Base-by-base conservation (phyloP, 108 stramenopile species). In the Schizochytrium sp. region DNA sequence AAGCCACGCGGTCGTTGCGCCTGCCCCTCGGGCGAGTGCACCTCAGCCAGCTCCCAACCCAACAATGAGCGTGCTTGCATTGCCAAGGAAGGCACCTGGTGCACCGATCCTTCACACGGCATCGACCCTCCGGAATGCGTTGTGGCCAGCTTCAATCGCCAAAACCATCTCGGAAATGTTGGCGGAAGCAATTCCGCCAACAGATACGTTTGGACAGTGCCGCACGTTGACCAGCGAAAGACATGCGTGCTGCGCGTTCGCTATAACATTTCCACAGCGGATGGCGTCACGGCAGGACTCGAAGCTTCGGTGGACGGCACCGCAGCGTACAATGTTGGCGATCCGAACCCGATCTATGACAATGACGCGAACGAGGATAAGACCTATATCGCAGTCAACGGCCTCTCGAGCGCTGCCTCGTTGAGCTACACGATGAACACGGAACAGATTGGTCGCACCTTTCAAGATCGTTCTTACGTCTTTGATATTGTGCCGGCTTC, bases 101-200 rank as follows among this genome's bases (percentile, higher is more conserved):
- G 43, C 41, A 47, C 34, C 5, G 57, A 88, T 44, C 21, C 87
- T 29, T 6, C 57, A 28, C 57, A 58, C 88, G 60, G 60, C 88
- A 43, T 88, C 4, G 88, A 60, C 45, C 58, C 88, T 0, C 34
- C 72, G 44, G 90, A 90, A n/a, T 93, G 92, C 71, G 89, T 44
- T 10, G 18, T 47, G 21, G 89, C 88, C 8, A 28, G 10, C 23
- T 90, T 87, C 88, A 55, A 88, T 55, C 91, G 92, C 23, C 87
- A 88, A 45, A 93, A 93, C 87, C 92, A 93, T 57, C 83, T 93
- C 23, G 92, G 92, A n/a, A 93, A 93, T 76, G 91, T 91, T 48
- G 71, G 8, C 1, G 89, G 60, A 89, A 58, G 55, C 60, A 88
- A 47, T 51, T 88, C 90, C 55, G 90, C 92, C 12, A 91, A 91